Evolutionary conservation across 305 asterid species (phyloP).

Genomic region (Plantago coronopus): DNA sequence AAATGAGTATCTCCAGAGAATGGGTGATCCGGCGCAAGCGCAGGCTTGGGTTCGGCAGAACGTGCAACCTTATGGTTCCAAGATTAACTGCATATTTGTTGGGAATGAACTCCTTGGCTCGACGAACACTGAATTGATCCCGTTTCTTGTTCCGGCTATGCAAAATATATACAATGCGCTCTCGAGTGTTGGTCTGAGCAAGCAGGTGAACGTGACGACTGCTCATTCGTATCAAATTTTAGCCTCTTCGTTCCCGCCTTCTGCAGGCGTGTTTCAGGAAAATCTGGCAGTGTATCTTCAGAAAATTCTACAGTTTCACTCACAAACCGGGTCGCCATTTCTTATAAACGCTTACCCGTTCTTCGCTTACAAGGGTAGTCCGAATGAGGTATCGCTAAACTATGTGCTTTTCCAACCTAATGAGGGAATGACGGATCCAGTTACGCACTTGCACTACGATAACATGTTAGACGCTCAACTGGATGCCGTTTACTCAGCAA

Average conservation of each 20-base stretch:
- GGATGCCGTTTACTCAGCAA: conserved; percentile 81
- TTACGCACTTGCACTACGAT: conserved; percentile 62
- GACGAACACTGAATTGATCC: conserved; percentile 41
- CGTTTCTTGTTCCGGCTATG: conserved; percentile 74
- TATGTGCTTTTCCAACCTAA: conserved; percentile 75
- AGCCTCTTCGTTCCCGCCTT: conserved; percentile 68
- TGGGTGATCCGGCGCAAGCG: conserved; percentile 67
- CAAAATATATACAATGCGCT: conserved; percentile 50
- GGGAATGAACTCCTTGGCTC: conserved; percentile 78
- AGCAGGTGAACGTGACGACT: conserved; percentile 54
- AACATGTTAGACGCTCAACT: conserved; percentile 87
- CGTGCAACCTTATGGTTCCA: conserved; percentile 56
- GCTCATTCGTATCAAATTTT: conserved; percentile 67
- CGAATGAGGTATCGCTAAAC: conserved; percentile 43
- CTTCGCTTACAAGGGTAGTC: conserved; percentile 68
- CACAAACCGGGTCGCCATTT: conserved; percentile 59
- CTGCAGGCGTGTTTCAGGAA: conserved; percentile 52
- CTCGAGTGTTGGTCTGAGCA: conserved; percentile 46
- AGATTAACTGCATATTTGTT: conserved; percentile 61
- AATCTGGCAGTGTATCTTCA: conserved; percentile 54
- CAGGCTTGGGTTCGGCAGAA: conserved; percentile 66
- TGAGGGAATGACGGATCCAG: conserved; percentile 45
- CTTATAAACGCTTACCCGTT: conserved; percentile 77
- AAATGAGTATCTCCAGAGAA: conserved; percentile 53
- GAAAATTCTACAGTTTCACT: conserved; percentile 52